phyloP scores from a whole-genome alignment of 345 rosid genomes.

The Combretum micranthum region DNA sequence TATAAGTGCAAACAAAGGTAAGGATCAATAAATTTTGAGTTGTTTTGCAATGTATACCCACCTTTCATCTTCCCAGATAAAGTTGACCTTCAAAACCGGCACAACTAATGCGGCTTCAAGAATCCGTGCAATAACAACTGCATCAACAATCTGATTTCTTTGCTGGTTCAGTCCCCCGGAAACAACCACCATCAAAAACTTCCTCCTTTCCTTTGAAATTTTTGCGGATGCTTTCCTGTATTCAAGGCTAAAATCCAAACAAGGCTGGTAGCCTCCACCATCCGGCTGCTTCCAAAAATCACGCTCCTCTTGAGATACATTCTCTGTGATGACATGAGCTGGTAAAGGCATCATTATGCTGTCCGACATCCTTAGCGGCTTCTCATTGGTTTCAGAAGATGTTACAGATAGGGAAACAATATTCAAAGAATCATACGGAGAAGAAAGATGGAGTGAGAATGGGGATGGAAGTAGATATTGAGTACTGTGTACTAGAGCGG shows the following conservation, averaged over 20 bases:
- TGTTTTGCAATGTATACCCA: conserved; percentile 27
- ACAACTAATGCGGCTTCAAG: conserved; percentile 94
- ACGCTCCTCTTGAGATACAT: too few species aligned
- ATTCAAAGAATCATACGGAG: too few species aligned
- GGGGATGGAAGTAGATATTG: too few species aligned
- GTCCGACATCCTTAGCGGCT: too few species aligned
- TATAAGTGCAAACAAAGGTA: too few species aligned
- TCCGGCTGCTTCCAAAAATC: conserved; percentile 97
- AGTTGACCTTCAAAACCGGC: conserved; percentile 88
- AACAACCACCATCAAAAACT: conserved; percentile 79
- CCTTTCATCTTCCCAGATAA: conserved; percentile 99
- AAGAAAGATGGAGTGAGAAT: too few species aligned
- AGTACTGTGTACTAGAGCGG: too few species aligned
- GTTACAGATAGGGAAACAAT: too few species aligned
- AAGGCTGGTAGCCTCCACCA: conserved; percentile 78
- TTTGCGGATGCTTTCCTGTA: conserved; percentile 42
- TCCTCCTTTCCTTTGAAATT: conserved; percentile 38
- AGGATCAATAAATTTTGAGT: too few species aligned
- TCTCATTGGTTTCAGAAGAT: too few species aligned
- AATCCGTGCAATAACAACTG: conserved; percentile 90
- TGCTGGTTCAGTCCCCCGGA: conserved; percentile 97
- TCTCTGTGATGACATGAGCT: too few species aligned
- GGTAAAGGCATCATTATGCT: too few species aligned
- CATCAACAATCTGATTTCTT: conserved; percentile 98
- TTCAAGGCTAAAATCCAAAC: conserved; percentile 45